Percentiles rank a stretch among this genome's conserved stretches.
Conservation (phyloP, 306 rosid species). For the Sophora flavescens region DNA sequence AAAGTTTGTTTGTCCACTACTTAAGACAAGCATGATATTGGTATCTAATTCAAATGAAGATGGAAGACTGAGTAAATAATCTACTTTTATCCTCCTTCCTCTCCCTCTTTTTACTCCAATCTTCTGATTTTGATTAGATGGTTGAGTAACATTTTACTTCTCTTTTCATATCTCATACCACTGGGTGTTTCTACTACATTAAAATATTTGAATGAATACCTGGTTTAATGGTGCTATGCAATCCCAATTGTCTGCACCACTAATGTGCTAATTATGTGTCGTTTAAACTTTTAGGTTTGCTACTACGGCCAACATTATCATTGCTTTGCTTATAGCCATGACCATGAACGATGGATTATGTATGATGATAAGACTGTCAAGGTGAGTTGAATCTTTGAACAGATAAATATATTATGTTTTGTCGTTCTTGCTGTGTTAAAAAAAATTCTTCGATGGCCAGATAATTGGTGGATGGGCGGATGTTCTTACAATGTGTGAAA, state of each 20-base stretch:
- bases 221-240: constrained; percentile 7
- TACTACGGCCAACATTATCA: constrained; percentile 98
- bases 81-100: background rate
- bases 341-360: constrained; percentile 82
- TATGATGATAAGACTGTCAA: constrained; percentile 94
- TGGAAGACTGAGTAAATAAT: constrained; percentile 17
- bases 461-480: constrained; percentile 93
- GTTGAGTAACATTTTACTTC: background rate
- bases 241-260: constrained; percentile 16
- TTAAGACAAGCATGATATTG: background rate
- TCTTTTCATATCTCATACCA: background rate
- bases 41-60: background rate
- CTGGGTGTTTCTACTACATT: constrained; percentile 12
- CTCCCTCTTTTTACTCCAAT: background rate
- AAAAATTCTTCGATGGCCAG: constrained; percentile 51
- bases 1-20: constrained; percentile 6
- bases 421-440: constrained; percentile 37
- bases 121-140: constrained; percentile 7
- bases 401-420: constrained; percentile 19
- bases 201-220: background rate
- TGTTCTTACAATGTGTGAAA: constrained; percentile 84
- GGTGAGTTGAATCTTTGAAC: constrained; percentile 59
- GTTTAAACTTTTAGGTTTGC: constrained; percentile 72
- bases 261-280: constrained; percentile 32
- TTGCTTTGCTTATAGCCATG: constrained; percentile 94